Evolutionary conservation across 169 alveolate genomes (phyloP), one percentile per base, ranked within the genome.

Genomic region (Cystoisospora suis): DNA sequence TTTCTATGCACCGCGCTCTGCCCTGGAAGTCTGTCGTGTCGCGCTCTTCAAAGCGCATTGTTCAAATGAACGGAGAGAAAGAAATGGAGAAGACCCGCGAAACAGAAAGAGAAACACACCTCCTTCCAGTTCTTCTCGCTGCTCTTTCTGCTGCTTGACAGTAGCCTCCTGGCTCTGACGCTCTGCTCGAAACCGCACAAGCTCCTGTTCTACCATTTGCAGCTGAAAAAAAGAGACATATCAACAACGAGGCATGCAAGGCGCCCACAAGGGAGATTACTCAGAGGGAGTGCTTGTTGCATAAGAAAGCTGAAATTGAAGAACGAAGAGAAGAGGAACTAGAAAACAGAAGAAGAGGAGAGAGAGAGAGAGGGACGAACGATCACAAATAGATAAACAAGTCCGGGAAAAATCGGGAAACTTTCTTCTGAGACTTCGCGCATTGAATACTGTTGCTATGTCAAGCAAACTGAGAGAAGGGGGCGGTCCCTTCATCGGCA

Each of bases 161-260:
- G 42, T 15, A 0, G 83, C 58, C 53, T 36, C 58, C 83, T 72
- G 83, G 58, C 38, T 72, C 83, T 72, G 83, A 23, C 56, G 83
- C 83, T 72, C 83, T 27, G 56, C 83, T 4, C 83, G 83, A 15
- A 72, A 72, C 27, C 56, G 46, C 29, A 38, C 58, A 0, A 72
- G 32, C 83, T 72, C 83, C 34, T 72, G 83, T 5, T 72, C 58
- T 2, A 72, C 47, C 32, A 7, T 34, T 34, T 40, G 83, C 1
- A 38, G 42, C 83, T 72, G 53, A 0, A 72, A 4, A 58, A 9
- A 58, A 36, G 72, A 58, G 72, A 58, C 72, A 58, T 27, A 58
- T 9, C 20, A 15, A 53, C 65, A 53, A 53, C 65, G 65, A 53
- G 20, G 20, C 65, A 20, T 15, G n/a, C n/a, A 9, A 53, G 20